phyloP scores from a whole-genome alignment of 768 basidiomycete species.

The Cystoderma amianthinum region DNA sequence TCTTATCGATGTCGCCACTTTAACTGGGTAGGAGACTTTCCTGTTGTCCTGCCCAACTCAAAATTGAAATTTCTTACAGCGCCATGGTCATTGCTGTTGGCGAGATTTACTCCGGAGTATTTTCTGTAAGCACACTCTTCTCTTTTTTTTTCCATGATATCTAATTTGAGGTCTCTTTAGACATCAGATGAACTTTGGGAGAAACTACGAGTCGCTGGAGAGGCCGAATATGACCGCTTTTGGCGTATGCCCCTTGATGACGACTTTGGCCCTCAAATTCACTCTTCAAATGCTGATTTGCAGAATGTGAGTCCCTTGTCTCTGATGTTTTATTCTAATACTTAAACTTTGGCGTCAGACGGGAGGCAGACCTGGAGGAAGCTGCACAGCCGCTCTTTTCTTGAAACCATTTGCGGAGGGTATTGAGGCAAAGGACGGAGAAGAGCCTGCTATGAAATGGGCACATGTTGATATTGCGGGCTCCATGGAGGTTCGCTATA shows the following conservation, averaged over 20 bases:
- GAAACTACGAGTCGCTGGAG: slow-evolving; percentile 60
- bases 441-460: slow-evolving; percentile 60
- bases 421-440: slow-evolving; percentile 53
- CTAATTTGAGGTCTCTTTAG: slow-evolving; percentile 20
- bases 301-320: slow-evolving; percentile 46
- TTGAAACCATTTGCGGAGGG: slow-evolving; percentile 78
- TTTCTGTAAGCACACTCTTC: slow-evolving; percentile 42
- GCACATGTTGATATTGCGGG: slow-evolving; percentile 86
- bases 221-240: slow-evolving; percentile 73
- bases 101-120: slow-evolving; percentile 72
- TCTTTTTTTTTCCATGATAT: neutral
- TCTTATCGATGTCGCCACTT: slow-evolving; percentile 81
- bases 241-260: slow-evolving; percentile 91
- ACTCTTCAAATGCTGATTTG: slow-evolving; percentile 73
- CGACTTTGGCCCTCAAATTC: slow-evolving; percentile 71
- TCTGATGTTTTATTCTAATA: neutral
- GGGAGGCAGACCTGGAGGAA: slow-evolving; percentile 67
- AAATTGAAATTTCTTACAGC: slow-evolving; percentile 22
- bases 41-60: neutral
- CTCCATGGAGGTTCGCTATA: slow-evolving; percentile 65
- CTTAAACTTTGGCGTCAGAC: slow-evolving; percentile 28
- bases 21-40: slow-evolving; percentile 56
- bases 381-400: slow-evolving; percentile 83
- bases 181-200: slow-evolving; percentile 73
- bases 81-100: slow-evolving; percentile 72